These are phyloP conservation scores for Dioscorea zingiberensis DNA, from an alignment of 106 monocot species.

Conservation along the genomic window DNA sequence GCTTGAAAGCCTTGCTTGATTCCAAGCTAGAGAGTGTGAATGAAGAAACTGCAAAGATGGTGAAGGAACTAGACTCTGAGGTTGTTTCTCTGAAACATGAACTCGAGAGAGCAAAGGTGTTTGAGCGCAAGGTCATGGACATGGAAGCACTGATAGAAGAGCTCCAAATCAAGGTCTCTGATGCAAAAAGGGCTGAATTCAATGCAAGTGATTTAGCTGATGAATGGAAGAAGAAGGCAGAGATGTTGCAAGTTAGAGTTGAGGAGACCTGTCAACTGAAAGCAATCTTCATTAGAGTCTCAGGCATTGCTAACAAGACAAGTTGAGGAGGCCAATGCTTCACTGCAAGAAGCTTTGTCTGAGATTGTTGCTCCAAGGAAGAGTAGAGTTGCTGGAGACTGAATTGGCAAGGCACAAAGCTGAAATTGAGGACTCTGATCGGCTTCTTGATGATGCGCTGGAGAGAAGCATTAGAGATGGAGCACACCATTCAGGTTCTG, in stretches of 20 bases:
- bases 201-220: conserved; percentile 23
- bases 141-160: conserved; percentile 27
- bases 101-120: conserved; percentile 28
- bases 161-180: conserved; percentile 22
- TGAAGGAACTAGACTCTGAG: conserved; percentile 36
- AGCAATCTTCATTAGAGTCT: conserved; percentile 12
- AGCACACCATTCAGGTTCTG: conserved; percentile 17
- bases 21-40: conserved; percentile 26
- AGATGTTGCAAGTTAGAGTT: conserved; percentile 19
- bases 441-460: conserved; percentile 20
- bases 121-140: conserved; percentile 30
- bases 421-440: conserved; percentile 28
- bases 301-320: conserved; percentile 12
- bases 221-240: conserved; percentile 45
- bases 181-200: conserved; percentile 34
- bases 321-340: conserved; percentile 25
- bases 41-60: conserved; percentile 31
- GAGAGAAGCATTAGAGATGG: conserved; percentile 26
- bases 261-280: conserved; percentile 29
- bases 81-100: conserved; percentile 30
- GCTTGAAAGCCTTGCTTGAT: conserved; percentile 51
- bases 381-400: conserved; percentile 34
- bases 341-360: conserved; percentile 15
- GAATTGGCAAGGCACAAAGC: conserved; percentile 25
- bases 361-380: conserved; percentile 28